These are phyloP conservation scores for Solanum dulcamara DNA, from an alignment of 257 asterid genomes.

Conservation along the genomic window DNA sequence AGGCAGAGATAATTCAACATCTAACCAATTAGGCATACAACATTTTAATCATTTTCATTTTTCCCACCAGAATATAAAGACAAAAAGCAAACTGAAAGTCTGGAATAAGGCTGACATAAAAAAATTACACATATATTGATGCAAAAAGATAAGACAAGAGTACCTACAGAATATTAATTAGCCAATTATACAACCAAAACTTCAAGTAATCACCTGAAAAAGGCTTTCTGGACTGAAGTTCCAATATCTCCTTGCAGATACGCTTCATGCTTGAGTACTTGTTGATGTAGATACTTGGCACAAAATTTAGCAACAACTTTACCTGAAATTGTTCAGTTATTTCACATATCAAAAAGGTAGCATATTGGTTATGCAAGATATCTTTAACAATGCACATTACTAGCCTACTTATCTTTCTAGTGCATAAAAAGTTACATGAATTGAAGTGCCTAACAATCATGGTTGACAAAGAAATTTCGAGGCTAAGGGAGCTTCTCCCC, in stretches of 20 bases:
- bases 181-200: not conserved
- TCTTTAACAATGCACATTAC: not conserved
- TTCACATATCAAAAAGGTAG: not conserved
- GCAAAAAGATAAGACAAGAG: not conserved
- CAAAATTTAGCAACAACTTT: conserved; percentile 97
- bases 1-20: not conserved
- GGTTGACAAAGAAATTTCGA: not conserved
- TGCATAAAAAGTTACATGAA: not conserved
- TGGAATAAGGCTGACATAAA: not conserved
- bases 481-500: not conserved
- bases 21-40: not conserved
- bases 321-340: conserved; percentile 30
- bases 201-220: conserved; percentile 60
- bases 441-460: not conserved
- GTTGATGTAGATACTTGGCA: conserved; percentile 94
- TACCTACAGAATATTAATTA: not conserved
- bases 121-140: not conserved
- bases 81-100: not conserved
- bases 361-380: not conserved
- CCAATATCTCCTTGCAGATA: conserved; percentile 77
- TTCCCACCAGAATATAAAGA: not conserved
- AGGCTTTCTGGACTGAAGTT: conserved; percentile 69
- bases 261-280: conserved; percentile 87
- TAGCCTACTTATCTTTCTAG: not conserved
- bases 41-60: not conserved